Conservation (phyloP, 2,329 filamentous ascomycete genomes). For the Aspergillus hiratsukae region DNA sequence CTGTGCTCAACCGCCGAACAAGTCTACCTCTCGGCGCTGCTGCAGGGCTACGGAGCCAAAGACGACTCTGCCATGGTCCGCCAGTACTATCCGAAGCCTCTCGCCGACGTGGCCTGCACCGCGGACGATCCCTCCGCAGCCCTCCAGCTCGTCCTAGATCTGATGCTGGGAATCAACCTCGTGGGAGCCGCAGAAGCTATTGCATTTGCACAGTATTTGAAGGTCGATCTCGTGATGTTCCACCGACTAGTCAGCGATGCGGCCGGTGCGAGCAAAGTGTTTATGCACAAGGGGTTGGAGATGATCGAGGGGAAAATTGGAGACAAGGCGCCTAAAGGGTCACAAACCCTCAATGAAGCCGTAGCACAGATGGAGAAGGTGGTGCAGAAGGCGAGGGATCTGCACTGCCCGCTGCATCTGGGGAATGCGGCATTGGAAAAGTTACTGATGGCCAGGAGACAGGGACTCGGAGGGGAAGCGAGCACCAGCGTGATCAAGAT, state of each 20-base stretch:
- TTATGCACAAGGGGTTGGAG: constrained; percentile 35
- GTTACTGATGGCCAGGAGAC: constrained; percentile 28
- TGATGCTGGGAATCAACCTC: constrained; percentile 47
- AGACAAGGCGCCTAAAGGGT: constrained; percentile 25
- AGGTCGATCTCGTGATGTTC: constrained; percentile 43
- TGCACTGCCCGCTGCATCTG: constrained; percentile 36
- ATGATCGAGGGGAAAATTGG: constrained; percentile 31
- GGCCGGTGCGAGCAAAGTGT: constrained; percentile 44
- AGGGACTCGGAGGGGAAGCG: constrained; percentile 27
- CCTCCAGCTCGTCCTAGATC: constrained; percentile 39
- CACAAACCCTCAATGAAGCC: constrained; percentile 35
- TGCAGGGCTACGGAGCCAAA: constrained; percentile 52
- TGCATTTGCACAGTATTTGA: constrained; percentile 43
- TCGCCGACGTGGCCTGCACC: constrained; percentile 35
- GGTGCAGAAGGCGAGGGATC: constrained; percentile 39
- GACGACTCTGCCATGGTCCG: constrained; percentile 56
- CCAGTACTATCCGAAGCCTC: constrained; percentile 44
- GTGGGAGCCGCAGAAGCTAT: constrained; percentile 47
- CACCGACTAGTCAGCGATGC: constrained; percentile 46
- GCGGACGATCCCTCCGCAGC: constrained; percentile 30
- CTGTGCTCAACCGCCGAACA: constrained; percentile 62
- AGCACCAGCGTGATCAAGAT: constrained; percentile 31
- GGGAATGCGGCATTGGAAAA: constrained; percentile 35
- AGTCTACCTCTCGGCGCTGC: constrained; percentile 57
- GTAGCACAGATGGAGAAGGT: constrained; percentile 36